These are phyloP conservation scores for Medicago ruthenica DNA, from an alignment of 306 rosid genomes.

Conservation along the genomic window DNA sequence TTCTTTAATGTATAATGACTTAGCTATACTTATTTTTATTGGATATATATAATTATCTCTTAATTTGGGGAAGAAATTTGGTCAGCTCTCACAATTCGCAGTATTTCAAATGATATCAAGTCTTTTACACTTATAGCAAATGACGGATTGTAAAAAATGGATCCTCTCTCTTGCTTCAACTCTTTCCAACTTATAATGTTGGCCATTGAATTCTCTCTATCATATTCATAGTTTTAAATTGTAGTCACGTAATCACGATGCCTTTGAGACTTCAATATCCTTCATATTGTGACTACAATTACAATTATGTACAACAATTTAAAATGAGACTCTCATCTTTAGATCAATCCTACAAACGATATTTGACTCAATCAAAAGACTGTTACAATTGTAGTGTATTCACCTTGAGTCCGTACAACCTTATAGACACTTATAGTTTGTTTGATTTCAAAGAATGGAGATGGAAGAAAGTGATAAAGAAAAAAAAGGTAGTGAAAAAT, in stretches of 20 bases:
- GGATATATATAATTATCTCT: neutral
- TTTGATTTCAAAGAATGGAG: no score
- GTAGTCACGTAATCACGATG: neutral
- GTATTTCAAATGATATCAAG: neutral
- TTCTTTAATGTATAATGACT: constrained; percentile 27
- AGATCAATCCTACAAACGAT: no score
- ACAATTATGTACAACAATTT: neutral
- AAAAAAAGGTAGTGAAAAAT: no score
- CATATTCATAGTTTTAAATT: neutral
- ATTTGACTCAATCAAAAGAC: no score
- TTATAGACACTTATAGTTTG: no score
- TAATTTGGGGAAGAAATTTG: neutral
- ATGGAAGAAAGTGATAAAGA: no score
- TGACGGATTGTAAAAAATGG: no score
- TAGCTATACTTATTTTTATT: neutral
- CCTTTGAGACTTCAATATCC: no score
- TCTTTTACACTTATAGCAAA: neutral
- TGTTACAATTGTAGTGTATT: no score
- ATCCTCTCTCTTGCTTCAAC: no score
- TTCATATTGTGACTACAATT: neutral
- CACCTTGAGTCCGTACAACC: no score
- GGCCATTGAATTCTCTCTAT: neutral
- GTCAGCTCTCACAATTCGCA: neutral
- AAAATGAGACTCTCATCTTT: neutral
- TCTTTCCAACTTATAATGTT: no score